Base-by-base conservation (phyloP, 306 rosid species). In the Citrullus colocynthis region DNA sequence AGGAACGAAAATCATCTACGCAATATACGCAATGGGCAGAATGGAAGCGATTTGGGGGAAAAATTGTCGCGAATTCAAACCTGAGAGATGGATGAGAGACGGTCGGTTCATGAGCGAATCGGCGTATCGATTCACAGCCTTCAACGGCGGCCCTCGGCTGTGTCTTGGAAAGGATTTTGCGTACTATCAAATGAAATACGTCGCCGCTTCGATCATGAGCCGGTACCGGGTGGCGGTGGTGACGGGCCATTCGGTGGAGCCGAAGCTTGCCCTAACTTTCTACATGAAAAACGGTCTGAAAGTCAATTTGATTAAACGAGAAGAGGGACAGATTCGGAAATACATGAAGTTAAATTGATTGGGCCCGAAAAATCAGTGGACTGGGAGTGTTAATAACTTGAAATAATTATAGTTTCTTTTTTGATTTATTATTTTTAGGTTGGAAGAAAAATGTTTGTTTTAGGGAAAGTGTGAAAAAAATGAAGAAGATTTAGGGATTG, bases 151-250 rank as follows among this genome's bases (percentile, higher is more conserved):
- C 13, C 98, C 98, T 28, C 86, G 98, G 3, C 78, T 95, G 18
- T 95, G 98, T 69, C 86, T 95, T 77, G 98, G 98, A 62, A 90
- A 88, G 80, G 97, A 95, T 75, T 91, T 95, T 77, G 98, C 98
- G 1, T 92, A 92, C 64, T 92, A 90, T 48, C 98, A 95, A 15
- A 95, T 95, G 98, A 92, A 92, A 82, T 91, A 85, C 52, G 92
- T 75, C 2, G 98, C 98, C 0, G 93, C 97, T 6, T 90, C 90
- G 39, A 85, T 92, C 84, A 85, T 92, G n/a, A 74, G 36, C 51
- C 85, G 82, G 9, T 91, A 92, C 80, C 90, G 11, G 55, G 90
- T 95, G 12, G 88, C 82, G 74, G 92, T 95, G 67, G 89, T 73
- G 17, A 48, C 80, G 36, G 62, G 85, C 10, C 88, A 90, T 76